Evolutionary conservation across 495 filamentous ascomycete species (phyloP), one percentile per base, ranked within the genome.

Genomic region (Lepidopterella palustris): DNA sequence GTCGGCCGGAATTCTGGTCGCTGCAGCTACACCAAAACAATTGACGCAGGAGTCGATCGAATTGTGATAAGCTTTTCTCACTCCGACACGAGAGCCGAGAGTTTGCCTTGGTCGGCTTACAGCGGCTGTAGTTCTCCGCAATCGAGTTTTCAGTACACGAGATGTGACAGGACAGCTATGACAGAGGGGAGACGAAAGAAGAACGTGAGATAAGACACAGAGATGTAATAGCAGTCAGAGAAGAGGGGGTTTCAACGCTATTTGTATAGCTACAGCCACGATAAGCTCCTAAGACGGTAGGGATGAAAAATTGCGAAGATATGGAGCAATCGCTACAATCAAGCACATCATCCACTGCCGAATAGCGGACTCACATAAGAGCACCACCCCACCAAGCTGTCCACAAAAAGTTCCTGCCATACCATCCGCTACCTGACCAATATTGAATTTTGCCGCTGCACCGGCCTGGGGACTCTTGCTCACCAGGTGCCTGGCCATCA

Each of bases 291-390:
- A 15, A 31, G 23, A n/a, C 10, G 5, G 51, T 18, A 5, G 39
- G 24, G 32, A 24, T 48, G 45, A 35, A 62, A 53, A 10, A 63
- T 67, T 18, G 65, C 65, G 61, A 68, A 55, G 50, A 52, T 18
- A 68, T 67, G 52, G 54, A 59, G 49, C 56, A 54, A 68, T 68
- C 45, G 31, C 40, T 59, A 55, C 62, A 61, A 62, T 64, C 51
- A 31, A 68, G 57, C 61, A 64, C 65, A 68, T 55, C 65, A 68
- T 64, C 58, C n/a, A n/a, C n/a, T n/a, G 50, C 51, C 39, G 58
- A 57, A 29, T 32, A 31, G 40, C 25, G 45, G 60, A 29, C 56
- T 60, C 25, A 20, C 11, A 9, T 42, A 26, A 31, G n/a, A 40
- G 11, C 45, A 25, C n/a, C 45, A 45, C 58, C 53, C 58, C 53